These are phyloP conservation scores for Diatrype stigma DNA, from an alignment of 2,329 filamentous ascomycete genomes.

Conservation along the genomic window DNA sequence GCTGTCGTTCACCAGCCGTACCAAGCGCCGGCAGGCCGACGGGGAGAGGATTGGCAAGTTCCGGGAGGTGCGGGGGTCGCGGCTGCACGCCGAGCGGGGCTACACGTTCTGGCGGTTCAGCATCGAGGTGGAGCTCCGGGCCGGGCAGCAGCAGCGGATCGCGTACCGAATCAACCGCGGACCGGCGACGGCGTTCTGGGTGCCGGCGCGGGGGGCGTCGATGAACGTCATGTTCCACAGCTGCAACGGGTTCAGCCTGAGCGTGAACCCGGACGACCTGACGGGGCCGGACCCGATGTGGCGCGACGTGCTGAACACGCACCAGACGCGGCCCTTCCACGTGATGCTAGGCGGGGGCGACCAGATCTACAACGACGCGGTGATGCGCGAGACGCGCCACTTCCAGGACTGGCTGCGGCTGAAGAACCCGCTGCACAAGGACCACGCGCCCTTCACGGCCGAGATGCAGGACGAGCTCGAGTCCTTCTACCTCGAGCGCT, in stretches of 20 bases:
- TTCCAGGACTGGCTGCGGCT: conserved; percentile 84
- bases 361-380: conserved; percentile 91
- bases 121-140: conserved; percentile 80
- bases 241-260: conserved; percentile 90
- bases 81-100: conserved; percentile 79
- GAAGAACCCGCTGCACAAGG: conserved; percentile 75
- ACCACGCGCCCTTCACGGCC: conserved; percentile 69
- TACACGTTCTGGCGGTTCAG: conserved; percentile 98
- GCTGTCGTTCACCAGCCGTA: conserved; percentile 50
- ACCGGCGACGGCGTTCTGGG: conserved; percentile 88
- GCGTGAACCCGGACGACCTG: conserved; percentile 72
- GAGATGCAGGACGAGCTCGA: conserved; percentile 89
- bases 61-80: conserved; percentile 76
- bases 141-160: conserved; percentile 76
- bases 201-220: conserved; percentile 73
- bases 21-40: conserved; percentile 55
- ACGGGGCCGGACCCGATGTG: conserved; percentile 94
- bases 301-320: conserved; percentile 90
- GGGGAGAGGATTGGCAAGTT: conserved; percentile 79
- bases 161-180: conserved; percentile 95
- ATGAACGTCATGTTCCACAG: conserved; percentile 99
- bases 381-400: conserved; percentile 67
- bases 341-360: conserved; percentile 98
- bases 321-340: conserved; percentile 90
- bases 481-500: conserved; percentile 80